phyloP scores from a whole-genome alignment of 768 basidiomycete species.

The Polyporus arcularius region DNA sequence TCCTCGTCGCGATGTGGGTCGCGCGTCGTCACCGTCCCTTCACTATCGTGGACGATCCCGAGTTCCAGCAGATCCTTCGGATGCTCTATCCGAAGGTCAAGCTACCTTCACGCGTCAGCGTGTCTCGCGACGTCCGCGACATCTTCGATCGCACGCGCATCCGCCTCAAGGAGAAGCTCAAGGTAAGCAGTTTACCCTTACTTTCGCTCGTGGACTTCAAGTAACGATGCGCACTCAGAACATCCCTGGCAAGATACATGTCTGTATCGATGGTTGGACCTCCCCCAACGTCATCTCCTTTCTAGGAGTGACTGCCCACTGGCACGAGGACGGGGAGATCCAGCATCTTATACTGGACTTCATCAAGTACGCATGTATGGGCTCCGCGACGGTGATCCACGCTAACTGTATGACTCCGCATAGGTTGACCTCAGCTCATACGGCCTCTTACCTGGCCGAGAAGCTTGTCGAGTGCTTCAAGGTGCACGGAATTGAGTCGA shows the following conservation, averaged over 20 bases:
- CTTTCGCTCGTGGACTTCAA: too few species aligned
- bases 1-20: slow-evolving; percentile 15
- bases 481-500: background rate
- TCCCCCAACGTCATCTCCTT: slow-evolving; percentile 30
- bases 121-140: slow-evolving; percentile 12
- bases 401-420: too few species aligned
- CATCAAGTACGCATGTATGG: background rate
- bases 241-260: slow-evolving; percentile 23
- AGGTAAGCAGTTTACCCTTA: too few species aligned
- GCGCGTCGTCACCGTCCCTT: slow-evolving; percentile 22
- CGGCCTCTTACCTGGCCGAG: background rate
- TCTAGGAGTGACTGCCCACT: slow-evolving; percentile 29
- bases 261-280: slow-evolving; percentile 33
- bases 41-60: slow-evolving; percentile 13
- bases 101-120: slow-evolving; percentile 5
- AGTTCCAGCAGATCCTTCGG: slow-evolving; percentile 3
- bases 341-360: background rate
- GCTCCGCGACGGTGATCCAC: too few species aligned
- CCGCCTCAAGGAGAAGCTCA: background rate
- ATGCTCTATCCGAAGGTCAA: slow-evolving; percentile 13
- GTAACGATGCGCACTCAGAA: too few species aligned
- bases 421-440: background rate
- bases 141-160: slow-evolving; percentile 1
- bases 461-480: background rate
- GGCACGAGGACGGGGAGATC: slow-evolving; percentile 20